Evolutionary conservation across 2,329 filamentous ascomycete genomes (phyloP), one percentile per base, ranked within the genome.

Genomic region (Hirsutella rhossiliensis): DNA sequence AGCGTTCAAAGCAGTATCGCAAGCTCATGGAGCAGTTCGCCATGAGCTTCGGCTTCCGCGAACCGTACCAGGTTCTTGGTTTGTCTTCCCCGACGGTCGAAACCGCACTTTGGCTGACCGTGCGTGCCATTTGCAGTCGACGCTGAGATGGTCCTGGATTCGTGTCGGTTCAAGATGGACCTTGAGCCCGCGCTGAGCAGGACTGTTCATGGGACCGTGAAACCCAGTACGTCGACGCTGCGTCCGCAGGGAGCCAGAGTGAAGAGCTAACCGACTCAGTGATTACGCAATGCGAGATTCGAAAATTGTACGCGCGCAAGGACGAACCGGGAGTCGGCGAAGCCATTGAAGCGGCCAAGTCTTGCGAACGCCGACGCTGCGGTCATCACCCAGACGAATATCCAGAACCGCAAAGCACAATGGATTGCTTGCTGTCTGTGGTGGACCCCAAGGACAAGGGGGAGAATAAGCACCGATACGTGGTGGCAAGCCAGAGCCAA

Each of bases 21-120:
- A 96, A 96, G 79, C 80, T 96, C 57, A 94, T 98, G 82, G 82
- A 87, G 65, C 83, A 90, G 60, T 95, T 89, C 74, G 80, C 82
- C 59, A 75, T 90, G 62, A 81, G 80, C 48, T 96, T 94, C 61
- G 83, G 84, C 48, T 96, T 96, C 63, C 86, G 89, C 54, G 85
- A 92, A 66, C 88, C 92, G 11, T 97, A 96, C 67, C 92, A 97
- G 67, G 82, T 94, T 42, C 70, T 95, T 38, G 71, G 79, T 83
- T 67, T 46, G 68, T 57, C 46, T 17, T 38, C 18, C 20, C 38
- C 43, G 43, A 38, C 18, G 39, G 38, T 30, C 18, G 31, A 29
- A n/a, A 5, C 6, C 44, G 46, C 38, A 45, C 23, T 20, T 1
- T 20, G 15, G 41, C 38, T 47, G 27, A 44, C 45, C 38, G 19